A percentile compares a stretch with the other conserved stretches of the same genome.
Evolutionary conservation across 2,329 filamentous ascomycete species (phyloP).

Genomic region (Colletotrichum lini): DNA sequence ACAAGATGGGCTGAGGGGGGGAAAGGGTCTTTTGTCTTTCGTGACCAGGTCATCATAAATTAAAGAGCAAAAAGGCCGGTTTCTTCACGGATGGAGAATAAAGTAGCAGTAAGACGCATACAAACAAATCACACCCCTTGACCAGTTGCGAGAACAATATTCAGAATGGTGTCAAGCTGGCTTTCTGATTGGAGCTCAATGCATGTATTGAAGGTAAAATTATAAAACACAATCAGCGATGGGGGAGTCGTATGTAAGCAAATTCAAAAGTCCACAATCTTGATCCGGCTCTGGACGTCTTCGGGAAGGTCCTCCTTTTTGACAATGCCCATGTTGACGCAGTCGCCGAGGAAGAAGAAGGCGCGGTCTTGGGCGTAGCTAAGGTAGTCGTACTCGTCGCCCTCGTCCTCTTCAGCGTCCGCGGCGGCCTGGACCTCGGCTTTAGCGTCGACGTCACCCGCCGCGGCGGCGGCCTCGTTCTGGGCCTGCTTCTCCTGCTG

Average conservation of each 20-base stretch:
- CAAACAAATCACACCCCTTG: not conserved
- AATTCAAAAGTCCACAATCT: constrained; percentile 76
- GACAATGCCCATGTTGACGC: constrained; percentile 82
- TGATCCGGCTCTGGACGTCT: constrained; percentile 74
- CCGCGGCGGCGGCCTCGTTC: constrained; percentile 46
- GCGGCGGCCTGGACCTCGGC: constrained; percentile 41
- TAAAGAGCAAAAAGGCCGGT: not conserved
- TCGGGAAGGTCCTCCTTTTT: constrained; percentile 82
- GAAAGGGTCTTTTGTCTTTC: no score
- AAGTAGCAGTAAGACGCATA: not conserved
- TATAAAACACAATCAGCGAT: no score
- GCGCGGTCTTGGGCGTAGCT: constrained; percentile 91
- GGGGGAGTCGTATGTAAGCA: not conserved
- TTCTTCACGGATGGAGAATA: not conserved
- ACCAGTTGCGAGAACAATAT: no score
- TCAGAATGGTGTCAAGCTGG: no score
- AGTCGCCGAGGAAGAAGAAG: constrained; percentile 95
- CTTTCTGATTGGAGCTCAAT: no score
- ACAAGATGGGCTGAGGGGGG: constrained; percentile 59
- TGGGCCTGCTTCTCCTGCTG: constrained; percentile 45
- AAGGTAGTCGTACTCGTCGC: constrained; percentile 92
- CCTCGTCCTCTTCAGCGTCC: constrained; percentile 62
- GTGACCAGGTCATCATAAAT: no score
- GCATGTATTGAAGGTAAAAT: not conserved
- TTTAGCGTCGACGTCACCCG: constrained; percentile 47